A percentile compares a stretch with the other conserved stretches of the same genome.
Evolutionary conservation across 140 eudicot species (phyloP).

Genomic region (Erigeron philadelphicus): DNA sequence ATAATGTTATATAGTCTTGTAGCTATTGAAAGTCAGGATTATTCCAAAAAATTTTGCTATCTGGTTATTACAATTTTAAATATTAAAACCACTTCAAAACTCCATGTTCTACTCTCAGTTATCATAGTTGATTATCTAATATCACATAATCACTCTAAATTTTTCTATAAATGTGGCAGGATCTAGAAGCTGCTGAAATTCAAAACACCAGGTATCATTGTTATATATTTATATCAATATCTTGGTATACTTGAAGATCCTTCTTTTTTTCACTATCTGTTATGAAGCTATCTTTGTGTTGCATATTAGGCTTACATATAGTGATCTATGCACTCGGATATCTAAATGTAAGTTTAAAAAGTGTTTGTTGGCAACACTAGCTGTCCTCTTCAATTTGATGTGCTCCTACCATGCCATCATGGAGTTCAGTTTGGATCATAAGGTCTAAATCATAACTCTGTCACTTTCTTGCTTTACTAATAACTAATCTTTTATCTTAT

Average conservation of each 20-base stretch:
- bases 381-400: constrained; percentile 77
- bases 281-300: constrained; percentile 22
- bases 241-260: constrained; percentile 12
- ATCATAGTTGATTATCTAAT: constrained; percentile 15
- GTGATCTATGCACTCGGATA: constrained; percentile 75
- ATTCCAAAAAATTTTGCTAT: background rate
- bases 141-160: background rate
- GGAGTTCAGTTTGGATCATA: constrained; percentile 58
- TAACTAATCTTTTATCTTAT: background rate
- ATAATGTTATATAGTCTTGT: background rate
- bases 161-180: constrained; percentile 43
- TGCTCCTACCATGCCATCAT: constrained; percentile 74
- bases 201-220: constrained; percentile 49
- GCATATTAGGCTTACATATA: constrained; percentile 75
- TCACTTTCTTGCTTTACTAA: constrained; percentile 17
- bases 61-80: background rate
- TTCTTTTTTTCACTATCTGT: constrained; percentile 5
- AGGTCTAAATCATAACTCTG: constrained; percentile 39
- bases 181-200: constrained; percentile 36
- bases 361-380: constrained; percentile 72
- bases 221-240: no score
- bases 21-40: background rate
- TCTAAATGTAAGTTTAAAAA: constrained; percentile 88
- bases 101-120: background rate
- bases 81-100: background rate